phyloP scores from a whole-genome alignment of 2,329 filamentous ascomycete genomes.

The Colletotrichum sp. region DNA sequence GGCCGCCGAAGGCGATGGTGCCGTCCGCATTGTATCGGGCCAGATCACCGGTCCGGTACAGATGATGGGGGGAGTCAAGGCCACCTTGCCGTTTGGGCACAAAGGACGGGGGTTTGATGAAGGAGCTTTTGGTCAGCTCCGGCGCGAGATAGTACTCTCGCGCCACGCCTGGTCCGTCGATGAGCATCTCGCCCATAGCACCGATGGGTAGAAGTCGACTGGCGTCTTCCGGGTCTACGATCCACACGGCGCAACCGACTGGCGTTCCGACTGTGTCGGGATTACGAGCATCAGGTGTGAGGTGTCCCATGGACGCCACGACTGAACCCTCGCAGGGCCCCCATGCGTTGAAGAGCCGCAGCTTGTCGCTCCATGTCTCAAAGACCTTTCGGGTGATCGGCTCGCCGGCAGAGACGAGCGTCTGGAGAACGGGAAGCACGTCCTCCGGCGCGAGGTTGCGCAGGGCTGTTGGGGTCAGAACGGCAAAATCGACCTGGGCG shows the following conservation, averaged over 20 bases:
- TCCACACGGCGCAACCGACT: background rate
- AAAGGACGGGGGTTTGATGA: background rate
- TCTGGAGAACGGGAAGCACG: background rate
- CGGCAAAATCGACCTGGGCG: background rate
- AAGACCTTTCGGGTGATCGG: constrained; percentile 18
- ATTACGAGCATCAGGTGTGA: background rate
- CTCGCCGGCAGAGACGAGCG: constrained; percentile 23
- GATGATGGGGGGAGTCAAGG: background rate
- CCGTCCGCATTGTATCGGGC: background rate
- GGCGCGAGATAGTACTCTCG: background rate
- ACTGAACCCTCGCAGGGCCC: constrained; percentile 22
- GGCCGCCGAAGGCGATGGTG: constrained; percentile 31
- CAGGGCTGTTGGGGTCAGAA: background rate
- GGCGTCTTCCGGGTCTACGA: background rate
- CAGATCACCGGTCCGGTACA: constrained; percentile 3
- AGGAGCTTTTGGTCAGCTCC: background rate
- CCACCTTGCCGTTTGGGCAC: background rate
- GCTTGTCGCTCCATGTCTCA: constrained; percentile 5
- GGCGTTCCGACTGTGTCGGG: background rate
- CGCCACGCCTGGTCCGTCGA: background rate
- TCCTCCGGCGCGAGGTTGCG: background rate
- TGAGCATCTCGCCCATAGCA: background rate
- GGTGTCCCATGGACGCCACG: background rate
- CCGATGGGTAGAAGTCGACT: background rate
- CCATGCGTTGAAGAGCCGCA: constrained; percentile 20